Percentiles rank a stretch among this genome's conserved stretches.
Evolutionary conservation across 352 stramenopile genomes (phyloP).

Genomic region (Pseudoperonospora humuli): DNA sequence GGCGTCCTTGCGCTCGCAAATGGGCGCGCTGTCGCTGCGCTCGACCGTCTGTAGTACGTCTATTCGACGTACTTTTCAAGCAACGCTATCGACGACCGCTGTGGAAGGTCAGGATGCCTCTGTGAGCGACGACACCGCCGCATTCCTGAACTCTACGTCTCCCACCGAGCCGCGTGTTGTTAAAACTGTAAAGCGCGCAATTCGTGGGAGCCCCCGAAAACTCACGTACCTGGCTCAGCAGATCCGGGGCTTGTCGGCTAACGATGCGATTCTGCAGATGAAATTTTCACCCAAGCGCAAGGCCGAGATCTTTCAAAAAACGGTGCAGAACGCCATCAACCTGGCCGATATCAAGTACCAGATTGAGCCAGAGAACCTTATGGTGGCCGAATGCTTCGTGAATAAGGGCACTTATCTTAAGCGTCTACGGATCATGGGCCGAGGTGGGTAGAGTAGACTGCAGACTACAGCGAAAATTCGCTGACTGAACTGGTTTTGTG

Average conservation of each 20-base stretch:
- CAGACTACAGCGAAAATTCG: background rate
- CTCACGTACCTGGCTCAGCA: constrained; percentile 77
- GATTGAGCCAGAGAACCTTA: constrained; percentile 79
- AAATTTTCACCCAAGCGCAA: constrained; percentile 84
- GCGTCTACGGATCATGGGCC: constrained; percentile 77
- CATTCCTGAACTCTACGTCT: constrained; percentile 57
- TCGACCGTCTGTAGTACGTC: constrained; percentile 22
- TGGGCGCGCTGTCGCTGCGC: constrained; percentile 55
- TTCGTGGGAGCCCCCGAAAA: constrained; percentile 76
- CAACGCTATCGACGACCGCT: constrained; percentile 36
- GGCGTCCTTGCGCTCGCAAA: constrained; percentile 45
- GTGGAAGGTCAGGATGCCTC: constrained; percentile 13
- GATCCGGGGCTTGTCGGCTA: constrained; percentile 65
- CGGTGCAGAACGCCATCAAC: constrained; percentile 83
- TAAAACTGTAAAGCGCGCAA: constrained; percentile 78
- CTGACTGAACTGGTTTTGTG: constrained; percentile 2
- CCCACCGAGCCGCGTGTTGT: constrained; percentile 44
- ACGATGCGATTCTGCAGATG: constrained; percentile 78
- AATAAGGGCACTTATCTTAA: constrained; percentile 83
- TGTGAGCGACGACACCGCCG: constrained; percentile 39
- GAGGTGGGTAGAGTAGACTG: constrained; percentile 31
- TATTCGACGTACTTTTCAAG: constrained; percentile 12
- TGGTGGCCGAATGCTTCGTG: constrained; percentile 79
- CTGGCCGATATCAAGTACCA: constrained; percentile 84
- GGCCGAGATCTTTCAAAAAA: constrained; percentile 78